Conservation (phyloP, 1,284 basidiomycete species). For the Chalciporus sp. region DNA sequence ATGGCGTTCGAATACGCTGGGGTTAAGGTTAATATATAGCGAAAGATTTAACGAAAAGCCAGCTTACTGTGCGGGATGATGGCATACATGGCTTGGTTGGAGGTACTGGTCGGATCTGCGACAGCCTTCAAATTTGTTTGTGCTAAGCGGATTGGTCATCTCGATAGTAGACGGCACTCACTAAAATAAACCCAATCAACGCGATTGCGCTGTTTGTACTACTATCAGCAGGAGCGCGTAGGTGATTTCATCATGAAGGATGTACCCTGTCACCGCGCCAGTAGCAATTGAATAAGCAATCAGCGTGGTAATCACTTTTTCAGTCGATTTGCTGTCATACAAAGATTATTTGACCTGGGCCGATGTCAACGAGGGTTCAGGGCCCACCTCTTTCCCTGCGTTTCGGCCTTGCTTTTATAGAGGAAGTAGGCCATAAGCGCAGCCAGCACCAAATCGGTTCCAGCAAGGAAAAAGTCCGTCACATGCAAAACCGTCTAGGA, state of each 20-base stretch:
- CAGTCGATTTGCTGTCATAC: background rate
- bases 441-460: background rate
- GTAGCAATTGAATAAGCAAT: background rate
- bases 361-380: background rate
- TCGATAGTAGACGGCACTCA: background rate
- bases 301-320: background rate
- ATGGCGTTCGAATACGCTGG: slow-evolving; percentile 1
- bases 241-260: background rate
- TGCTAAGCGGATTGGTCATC: background rate
- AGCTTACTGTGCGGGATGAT: background rate
- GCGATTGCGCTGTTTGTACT: background rate
- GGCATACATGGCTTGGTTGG: background rate
- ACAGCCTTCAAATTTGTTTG: background rate
- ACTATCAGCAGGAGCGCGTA: background rate
- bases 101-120: background rate
- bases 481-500: background rate
- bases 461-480: background rate
- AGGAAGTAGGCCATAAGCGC: background rate
- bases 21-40: no score
- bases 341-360: background rate
- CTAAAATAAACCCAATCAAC: background rate
- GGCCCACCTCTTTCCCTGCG: background rate
- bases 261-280: background rate
- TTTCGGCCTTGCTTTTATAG: background rate
- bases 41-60: background rate